Conservation (phyloP, 2,329 filamentous ascomycete genomes). For the Xylariaceae sp. region DNA sequence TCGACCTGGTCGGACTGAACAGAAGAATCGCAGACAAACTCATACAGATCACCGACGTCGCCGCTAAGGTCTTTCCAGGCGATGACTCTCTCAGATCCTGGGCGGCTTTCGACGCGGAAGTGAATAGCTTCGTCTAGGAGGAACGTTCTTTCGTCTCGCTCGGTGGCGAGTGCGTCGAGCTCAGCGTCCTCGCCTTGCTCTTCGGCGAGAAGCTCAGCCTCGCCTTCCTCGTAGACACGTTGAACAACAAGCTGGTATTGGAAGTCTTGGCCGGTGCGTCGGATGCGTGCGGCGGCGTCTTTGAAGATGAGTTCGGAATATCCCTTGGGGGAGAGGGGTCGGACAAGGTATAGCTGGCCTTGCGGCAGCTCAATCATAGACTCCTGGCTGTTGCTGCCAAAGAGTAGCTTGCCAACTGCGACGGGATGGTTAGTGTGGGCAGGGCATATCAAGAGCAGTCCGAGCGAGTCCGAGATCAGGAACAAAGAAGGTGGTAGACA, state of each 20-base stretch:
- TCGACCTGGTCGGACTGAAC: constrained; percentile 67
- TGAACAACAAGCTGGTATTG: constrained; percentile 98
- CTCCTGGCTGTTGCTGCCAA: constrained; percentile 82
- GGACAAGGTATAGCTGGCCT: constrained; percentile 95
- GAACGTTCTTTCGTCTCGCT: constrained; percentile 97
- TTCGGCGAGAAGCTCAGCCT: constrained; percentile 85
- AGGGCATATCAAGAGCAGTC: neutral
- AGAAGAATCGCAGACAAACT: constrained; percentile 87
- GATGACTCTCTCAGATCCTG: constrained; percentile 78
- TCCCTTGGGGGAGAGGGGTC: constrained; percentile 90
- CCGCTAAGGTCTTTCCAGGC: constrained; percentile 95
- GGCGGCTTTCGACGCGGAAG: constrained; percentile 78
- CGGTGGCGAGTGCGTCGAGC: constrained; percentile 66
- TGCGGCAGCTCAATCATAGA: constrained; percentile 91
- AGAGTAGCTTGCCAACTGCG: constrained; percentile 86
- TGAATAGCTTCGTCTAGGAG: constrained; percentile 88
- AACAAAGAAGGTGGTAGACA: neutral
- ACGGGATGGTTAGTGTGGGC: neutral
- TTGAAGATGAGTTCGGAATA: constrained; percentile 99
- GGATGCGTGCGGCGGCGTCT: constrained; percentile 87
- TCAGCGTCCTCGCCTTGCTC: constrained; percentile 82
- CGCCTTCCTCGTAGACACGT: constrained; percentile 94
- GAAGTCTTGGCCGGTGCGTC: constrained; percentile 88
- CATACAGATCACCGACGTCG: constrained; percentile 91
- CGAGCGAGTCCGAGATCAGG: neutral